Conservation (phyloP, 129 eudicot species). For the Helichrysum umbraculigerum region DNA sequence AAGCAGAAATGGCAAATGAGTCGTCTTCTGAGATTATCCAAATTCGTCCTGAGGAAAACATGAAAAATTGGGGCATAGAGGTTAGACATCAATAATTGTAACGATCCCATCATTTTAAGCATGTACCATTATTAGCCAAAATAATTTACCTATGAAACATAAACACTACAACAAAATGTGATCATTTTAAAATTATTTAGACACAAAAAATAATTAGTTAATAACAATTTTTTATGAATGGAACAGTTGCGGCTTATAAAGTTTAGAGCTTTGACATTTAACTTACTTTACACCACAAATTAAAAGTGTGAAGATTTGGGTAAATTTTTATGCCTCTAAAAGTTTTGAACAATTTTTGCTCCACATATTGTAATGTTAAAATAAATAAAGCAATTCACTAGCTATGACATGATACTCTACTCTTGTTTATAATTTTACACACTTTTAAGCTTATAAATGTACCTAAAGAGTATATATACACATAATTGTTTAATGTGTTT, state of each 20-base stretch:
- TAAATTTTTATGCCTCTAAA: too few relatives aligned
- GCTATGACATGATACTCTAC: background rate
- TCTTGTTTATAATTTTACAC: background rate
- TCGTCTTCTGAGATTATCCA: conserved; percentile 24
- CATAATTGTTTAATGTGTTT: background rate
- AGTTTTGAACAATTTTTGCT: background rate
- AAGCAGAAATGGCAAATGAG: conserved; percentile 43
- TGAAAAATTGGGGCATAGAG: conserved; percentile 58
- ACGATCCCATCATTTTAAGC: background rate
- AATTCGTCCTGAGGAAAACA: conserved; percentile 41
- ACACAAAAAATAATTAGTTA: background rate
- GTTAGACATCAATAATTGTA: conserved; percentile 30
- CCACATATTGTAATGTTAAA: background rate
- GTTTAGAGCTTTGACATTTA: background rate
- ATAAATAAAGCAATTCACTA: background rate
- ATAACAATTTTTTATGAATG: background rate
- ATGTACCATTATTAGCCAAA: background rate
- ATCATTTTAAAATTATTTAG: background rate
- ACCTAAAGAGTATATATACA: background rate
- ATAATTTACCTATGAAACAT: background rate
- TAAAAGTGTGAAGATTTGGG: too few relatives aligned
- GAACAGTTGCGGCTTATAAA: background rate
- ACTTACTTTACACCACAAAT: background rate
- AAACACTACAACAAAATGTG: background rate
- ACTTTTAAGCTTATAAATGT: background rate